Evolutionary conservation across 2,329 filamentous ascomycete genomes (phyloP).

Genomic region (Fusarium sulawesiense): DNA sequence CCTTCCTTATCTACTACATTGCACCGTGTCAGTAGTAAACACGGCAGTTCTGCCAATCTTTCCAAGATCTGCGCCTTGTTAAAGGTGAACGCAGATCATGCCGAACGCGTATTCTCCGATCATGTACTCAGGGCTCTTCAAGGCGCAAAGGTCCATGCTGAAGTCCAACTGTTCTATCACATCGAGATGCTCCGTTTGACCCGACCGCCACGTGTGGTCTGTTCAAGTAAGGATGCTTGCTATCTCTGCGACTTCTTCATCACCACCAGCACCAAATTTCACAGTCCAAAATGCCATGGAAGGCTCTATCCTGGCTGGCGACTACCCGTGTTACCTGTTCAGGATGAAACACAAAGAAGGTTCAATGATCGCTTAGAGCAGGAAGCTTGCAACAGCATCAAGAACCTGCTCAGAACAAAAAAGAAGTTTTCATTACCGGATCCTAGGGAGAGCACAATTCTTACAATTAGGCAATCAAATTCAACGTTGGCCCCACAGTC

Average conservation of each 20-base stretch:
- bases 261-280: not conserved
- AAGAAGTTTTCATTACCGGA: not conserved
- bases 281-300: not conserved
- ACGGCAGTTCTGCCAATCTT: not conserved
- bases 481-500: not conserved
- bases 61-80: not conserved
- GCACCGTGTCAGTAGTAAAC: not conserved
- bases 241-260: not conserved
- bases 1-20: not conserved
- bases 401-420: not conserved
- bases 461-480: not conserved
- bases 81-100: not conserved
- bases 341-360: not conserved
- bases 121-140: not conserved
- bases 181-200: not conserved
- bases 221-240: not conserved
- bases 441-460: not conserved
- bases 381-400: not conserved
- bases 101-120: not conserved
- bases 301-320: not conserved
- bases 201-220: not conserved
- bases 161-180: not conserved
- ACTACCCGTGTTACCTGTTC: not conserved
- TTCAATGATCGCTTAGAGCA: not conserved
- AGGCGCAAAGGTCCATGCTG: not conserved